Evolutionary conservation across 129 eudicot genomes (phyloP).

Genomic region (Artemisia tridentata): DNA sequence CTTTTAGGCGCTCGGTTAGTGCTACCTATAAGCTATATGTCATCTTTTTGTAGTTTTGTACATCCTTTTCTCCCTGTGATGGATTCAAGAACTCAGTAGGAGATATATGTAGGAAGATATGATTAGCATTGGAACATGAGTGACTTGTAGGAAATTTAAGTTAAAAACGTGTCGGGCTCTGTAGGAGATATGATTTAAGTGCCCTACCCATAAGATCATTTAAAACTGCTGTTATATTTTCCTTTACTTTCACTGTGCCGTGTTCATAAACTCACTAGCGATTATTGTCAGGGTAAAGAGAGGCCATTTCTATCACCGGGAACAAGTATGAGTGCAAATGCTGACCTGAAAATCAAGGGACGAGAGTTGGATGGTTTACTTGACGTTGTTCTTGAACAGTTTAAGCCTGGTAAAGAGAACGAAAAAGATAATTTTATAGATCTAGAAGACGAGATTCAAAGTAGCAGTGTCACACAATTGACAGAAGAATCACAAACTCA

Average conservation of each 20-base stretch:
- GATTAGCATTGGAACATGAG: too few relatives aligned
- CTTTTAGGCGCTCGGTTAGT: background rate
- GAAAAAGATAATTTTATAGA: background rate
- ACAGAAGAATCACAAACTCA: constrained; percentile 28
- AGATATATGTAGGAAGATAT: background rate
- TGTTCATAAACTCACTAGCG: background rate
- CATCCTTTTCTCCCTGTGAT: background rate
- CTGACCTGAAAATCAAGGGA: constrained; percentile 30
- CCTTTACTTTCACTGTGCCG: background rate
- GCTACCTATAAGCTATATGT: background rate
- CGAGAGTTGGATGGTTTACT: constrained; percentile 26
- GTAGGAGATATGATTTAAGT: too few relatives aligned
- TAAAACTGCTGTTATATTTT: too few relatives aligned
- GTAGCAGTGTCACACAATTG: constrained; percentile 17
- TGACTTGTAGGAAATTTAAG: background rate
- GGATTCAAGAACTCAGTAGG: background rate
- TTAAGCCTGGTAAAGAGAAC: constrained; percentile 37
- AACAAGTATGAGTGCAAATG: constrained; percentile 14
- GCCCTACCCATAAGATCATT: too few relatives aligned
- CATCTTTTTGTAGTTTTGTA: background rate
- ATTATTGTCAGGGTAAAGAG: constrained; percentile 52
- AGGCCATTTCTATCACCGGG: constrained; percentile 44
- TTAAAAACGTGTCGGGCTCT: too few relatives aligned
- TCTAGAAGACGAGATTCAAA: constrained; percentile 25
- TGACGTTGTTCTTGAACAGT: constrained; percentile 47